phyloP scores from a whole-genome alignment of 2,329 filamentous ascomycete genomes.

The Hymenoscyphus fraxineus region DNA sequence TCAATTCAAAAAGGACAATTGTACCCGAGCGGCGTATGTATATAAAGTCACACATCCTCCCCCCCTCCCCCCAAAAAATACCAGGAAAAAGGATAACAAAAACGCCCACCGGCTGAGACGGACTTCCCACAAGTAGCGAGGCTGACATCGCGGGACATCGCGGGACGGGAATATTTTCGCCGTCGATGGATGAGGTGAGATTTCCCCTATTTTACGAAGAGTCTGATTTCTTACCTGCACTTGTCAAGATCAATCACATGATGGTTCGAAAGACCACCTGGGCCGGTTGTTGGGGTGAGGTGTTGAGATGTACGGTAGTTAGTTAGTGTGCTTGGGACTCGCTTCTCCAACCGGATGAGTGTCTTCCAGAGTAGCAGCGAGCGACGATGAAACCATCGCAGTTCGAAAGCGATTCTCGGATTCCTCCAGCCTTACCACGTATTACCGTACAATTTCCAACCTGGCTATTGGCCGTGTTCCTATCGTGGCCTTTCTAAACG shows the following conservation, averaged over 20 bases:
- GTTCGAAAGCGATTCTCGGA: constrained; percentile 1
- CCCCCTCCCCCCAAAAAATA: background rate
- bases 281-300: too few species aligned
- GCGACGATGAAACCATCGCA: constrained; percentile 6
- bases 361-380: background rate
- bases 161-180: background rate
- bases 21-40: constrained; percentile 2
- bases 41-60: background rate
- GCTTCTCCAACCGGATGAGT: constrained; percentile 4
- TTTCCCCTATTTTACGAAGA: background rate
- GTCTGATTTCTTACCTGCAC: too few species aligned
- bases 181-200: constrained; percentile 1
- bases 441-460: too few species aligned
- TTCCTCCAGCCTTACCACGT: background rate
- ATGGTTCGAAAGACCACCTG: background rate
- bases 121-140: background rate
- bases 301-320: background rate
- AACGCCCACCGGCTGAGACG: background rate
- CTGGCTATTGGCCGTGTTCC: background rate
- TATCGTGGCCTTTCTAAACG: background rate
- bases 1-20: background rate
- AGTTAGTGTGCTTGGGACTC: constrained; percentile 3
- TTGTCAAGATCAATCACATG: background rate
- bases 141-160: background rate
- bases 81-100: background rate